These are phyloP conservation scores for Pseudocohnilembus persalinus DNA, from an alignment of 169 alveolate genomes.

Conservation along the genomic window DNA sequence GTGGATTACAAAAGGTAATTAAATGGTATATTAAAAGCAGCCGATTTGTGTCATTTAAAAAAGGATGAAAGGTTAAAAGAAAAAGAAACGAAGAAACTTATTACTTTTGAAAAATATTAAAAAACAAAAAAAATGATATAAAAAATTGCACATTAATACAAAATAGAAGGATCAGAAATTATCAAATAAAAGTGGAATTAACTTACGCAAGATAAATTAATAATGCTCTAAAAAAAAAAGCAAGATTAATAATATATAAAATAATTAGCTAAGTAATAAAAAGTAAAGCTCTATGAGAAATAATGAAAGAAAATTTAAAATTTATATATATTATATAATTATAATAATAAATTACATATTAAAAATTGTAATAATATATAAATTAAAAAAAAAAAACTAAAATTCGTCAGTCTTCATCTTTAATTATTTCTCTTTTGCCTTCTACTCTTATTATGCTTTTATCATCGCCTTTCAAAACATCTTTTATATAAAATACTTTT, in stretches of 20 bases:
- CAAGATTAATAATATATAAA: no score
- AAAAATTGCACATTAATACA: no score
- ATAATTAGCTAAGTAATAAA: background rate
- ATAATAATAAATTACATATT: no score
- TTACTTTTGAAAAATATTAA: background rate
- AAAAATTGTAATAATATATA: no score
- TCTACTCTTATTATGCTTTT: conserved; percentile 23
- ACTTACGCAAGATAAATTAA: no score
- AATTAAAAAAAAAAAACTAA: background rate
- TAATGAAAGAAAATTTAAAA: background rate
- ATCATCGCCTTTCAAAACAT: conserved; percentile 34
- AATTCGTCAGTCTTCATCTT: conserved; percentile 36
- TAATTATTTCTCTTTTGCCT: conserved; percentile 27
- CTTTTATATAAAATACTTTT: conserved; percentile 14
- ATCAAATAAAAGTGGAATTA: no score
- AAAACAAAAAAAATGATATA: no score
- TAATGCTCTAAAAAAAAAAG: no score
- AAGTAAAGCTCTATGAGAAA: background rate
- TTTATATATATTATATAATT: no score
- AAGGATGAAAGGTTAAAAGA: background rate
- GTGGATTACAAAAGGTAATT: background rate
- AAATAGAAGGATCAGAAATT: no score
- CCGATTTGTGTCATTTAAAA: no score
- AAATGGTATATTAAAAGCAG: background rate
- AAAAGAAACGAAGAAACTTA: background rate